Base-by-base conservation (phyloP, 2,329 filamentous ascomycete genomes). In the Trichoderma sp. region DNA sequence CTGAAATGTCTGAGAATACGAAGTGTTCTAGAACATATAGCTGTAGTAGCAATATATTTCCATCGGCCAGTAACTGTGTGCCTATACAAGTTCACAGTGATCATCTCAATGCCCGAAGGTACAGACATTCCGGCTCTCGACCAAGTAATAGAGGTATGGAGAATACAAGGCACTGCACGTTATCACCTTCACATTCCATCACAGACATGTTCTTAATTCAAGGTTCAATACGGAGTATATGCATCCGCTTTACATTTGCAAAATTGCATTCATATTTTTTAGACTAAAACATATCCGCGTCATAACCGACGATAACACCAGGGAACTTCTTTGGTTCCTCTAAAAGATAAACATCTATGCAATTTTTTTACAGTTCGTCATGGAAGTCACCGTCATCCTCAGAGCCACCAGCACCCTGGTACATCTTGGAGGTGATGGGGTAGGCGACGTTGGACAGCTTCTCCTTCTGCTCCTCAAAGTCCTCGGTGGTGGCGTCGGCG, bases 391-490 rank as follows among this genome's bases (percentile, higher is more conserved):
- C 92, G 76, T 93, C 92, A 73, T 90, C 87, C 72, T 75, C 77
- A 74, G 87, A 90, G 76, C 88, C 91, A 68, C 81, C 83, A 77
- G 89, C 90, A 79, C 88, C 86, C 77, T 87, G 83, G 88, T 98
- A 98, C 80, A 98, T 89, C 91, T 99, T 99, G 87, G 93, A 97
- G 78, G 96, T 99, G 86, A 99, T 99, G 77, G 96, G 96, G 87
- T 98, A 98, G 69, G 96, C 96, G 75, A 98, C 93, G 83, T 93
- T 92, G 79, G 93, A 97, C 77, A 99, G 90, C 90, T 98, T 98
- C 92, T 99, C 95, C 88, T 97, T 97, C 88, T 98, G 95, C 90
- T 99, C 96, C 85, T 98, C 95, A 79, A 98, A 98, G 87, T 98
- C 96, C 87, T 98, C 95, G 73, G 94, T 88, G 76, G 87, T 90